phyloP scores from a whole-genome alignment of 75 land plant species.

The Cryptomeria japonica region DNA sequence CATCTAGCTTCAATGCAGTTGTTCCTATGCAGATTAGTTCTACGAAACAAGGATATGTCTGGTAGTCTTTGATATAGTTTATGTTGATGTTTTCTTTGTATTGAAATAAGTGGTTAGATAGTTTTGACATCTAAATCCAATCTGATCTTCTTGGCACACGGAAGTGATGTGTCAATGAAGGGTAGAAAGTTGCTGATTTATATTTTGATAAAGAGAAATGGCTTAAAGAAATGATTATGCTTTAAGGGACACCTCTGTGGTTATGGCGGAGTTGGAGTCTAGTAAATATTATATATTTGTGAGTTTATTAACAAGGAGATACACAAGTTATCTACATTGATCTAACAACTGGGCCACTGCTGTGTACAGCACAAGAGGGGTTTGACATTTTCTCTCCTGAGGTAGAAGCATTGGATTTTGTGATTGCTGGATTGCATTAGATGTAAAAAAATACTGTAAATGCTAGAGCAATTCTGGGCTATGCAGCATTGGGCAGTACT shows the following conservation, averaged over 20 bases:
- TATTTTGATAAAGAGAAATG: no score
- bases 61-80: no score
- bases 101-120: no score
- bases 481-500: conserved; percentile 76
- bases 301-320: conserved; percentile 76
- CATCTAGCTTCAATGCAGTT: no score
- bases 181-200: no score
- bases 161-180: no score
- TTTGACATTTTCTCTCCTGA: conserved; percentile 73
- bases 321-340: conserved; percentile 93
- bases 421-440: conserved; percentile 66
- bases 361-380: conserved; percentile 45
- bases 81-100: no score
- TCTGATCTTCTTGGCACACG: no score
- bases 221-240: no score
- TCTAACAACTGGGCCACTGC: conserved; percentile 88
- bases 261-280: conserved; percentile 73
- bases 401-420: conserved; percentile 63
- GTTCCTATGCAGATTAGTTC: no score
- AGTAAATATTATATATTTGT: conserved; percentile 71
- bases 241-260: conserved; percentile 67
- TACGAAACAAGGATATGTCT: no score
- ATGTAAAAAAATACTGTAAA: conserved; percentile 54
- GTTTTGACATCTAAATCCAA: no score
- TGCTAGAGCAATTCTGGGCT: conserved; percentile 88